Percentiles rank a stretch among this genome's conserved stretches.
phyloP scores from a whole-genome alignment of 805 yeast species.

The Myxozyma melibiosi region DNA sequence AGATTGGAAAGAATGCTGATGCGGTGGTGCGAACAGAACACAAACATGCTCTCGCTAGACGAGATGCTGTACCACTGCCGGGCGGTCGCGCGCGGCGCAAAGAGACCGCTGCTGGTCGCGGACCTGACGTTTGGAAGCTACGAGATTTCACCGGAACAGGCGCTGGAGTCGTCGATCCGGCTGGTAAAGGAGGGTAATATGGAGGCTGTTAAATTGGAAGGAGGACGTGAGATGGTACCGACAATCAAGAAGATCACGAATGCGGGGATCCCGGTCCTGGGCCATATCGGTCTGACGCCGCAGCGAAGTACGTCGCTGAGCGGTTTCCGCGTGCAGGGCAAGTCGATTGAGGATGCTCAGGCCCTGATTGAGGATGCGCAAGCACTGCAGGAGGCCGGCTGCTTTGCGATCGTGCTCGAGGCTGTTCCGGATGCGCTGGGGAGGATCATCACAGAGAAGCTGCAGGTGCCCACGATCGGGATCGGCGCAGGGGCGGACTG shows the following conservation, averaged over 20 bases:
- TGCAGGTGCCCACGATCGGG: constrained; percentile 83
- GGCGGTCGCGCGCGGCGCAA: constrained; percentile 74
- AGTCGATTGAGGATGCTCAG: constrained; percentile 54
- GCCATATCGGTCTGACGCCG: constrained; percentile 92
- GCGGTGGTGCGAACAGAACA: constrained; percentile 38
- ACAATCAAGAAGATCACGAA: constrained; percentile 59
- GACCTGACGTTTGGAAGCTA: constrained; percentile 90
- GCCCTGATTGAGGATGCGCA: constrained; percentile 66
- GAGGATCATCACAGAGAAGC: constrained; percentile 56
- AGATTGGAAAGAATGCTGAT: neutral
- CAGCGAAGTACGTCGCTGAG: constrained; percentile 78
- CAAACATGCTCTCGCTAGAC: constrained; percentile 74
- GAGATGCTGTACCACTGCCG: constrained; percentile 74
- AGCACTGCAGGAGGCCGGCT: constrained; percentile 73
- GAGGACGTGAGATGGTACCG: constrained; percentile 60
- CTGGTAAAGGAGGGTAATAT: constrained; percentile 59
- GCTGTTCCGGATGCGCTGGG: constrained; percentile 83
- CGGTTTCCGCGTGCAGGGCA: constrained; percentile 88
- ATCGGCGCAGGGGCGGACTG: constrained; percentile 90
- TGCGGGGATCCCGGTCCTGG: constrained; percentile 85
- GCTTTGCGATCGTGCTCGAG: constrained; percentile 73
- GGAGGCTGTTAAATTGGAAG: constrained; percentile 85
- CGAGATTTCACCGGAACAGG: constrained; percentile 65
- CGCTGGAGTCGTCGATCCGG: constrained; percentile 58
- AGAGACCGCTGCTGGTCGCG: constrained; percentile 67